A percentile compares a stretch with the other conserved stretches of the same genome.
Evolutionary conservation across 2,329 filamentous ascomycete genomes (phyloP).

Genomic region (Corinectria fuckeliana): DNA sequence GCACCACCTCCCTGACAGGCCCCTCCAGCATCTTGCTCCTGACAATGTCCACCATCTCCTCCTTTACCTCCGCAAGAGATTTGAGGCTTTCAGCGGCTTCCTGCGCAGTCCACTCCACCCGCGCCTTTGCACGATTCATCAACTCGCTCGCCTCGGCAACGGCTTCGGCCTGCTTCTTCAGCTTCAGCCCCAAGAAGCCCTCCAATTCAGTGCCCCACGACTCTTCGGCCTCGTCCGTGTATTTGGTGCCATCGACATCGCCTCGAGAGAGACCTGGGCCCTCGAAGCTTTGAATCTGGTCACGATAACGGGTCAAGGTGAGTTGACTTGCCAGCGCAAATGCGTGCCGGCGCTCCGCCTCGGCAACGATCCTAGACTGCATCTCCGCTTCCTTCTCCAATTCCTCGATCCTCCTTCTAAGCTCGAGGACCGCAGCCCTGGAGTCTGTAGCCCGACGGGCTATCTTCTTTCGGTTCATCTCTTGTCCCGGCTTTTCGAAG

Average conservation of each 20-base stretch:
- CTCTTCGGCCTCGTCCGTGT: neutral
- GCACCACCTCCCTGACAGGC: neutral
- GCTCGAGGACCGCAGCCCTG: neutral
- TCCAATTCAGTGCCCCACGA: neutral
- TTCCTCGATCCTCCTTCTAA: neutral
- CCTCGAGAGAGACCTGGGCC: neutral
- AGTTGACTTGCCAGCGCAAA: neutral
- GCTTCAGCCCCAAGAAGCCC: neutral
- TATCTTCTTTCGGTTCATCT: neutral
- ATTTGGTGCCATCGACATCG: neutral
- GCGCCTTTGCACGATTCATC: neutral
- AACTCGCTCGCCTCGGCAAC: neutral
- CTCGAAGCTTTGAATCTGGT: neutral
- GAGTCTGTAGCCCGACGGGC: neutral
- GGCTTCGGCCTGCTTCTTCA: neutral
- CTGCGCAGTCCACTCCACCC: neutral
- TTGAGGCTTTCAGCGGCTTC: no score
- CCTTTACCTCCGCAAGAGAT: neutral
- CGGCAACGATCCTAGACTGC: neutral
- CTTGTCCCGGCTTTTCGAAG: neutral
- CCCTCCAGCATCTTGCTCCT: neutral
- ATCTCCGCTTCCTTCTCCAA: neutral
- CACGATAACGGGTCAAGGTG: neutral
- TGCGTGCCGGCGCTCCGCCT: neutral
- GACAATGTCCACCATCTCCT: neutral